Evolutionary conservation across 129 eudicot species (phyloP), one percentile per base, ranked within the genome.

Genomic region (Flaveria sonorensis): DNA sequence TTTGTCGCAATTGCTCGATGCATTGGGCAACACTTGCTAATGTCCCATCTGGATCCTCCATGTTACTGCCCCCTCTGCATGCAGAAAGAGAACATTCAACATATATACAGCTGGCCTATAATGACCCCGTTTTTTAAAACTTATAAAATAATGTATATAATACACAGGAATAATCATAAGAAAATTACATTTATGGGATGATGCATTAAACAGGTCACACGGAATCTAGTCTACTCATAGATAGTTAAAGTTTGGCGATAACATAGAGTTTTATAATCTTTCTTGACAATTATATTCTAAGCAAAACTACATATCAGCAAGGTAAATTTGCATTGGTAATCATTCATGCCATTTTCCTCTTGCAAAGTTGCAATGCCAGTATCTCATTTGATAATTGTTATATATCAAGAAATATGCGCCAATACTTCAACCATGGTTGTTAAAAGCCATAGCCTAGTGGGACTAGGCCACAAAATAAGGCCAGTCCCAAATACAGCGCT

Each of bases 21-120:
- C 96, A 95, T 77, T 91, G 99, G 40, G 99, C 99, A 83, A 95
- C 97, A 85, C 92, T 95, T 70, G 97, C 97, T 83, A 95, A 73
- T 68, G 99, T 92, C 61, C 99, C 99, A 75, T 95, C 99, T 19
- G 95, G 96, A 78, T 95, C 99, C 83, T 95, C 99, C 99, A 95
- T 88, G 91, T 82, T 92, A 79, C 88, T 81, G 28, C 79, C 82
- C 43, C 86, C 97, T 84, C 99, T 95, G 96, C 90, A 76, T 26
- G 52, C 36, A 81, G 57, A 76, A 40, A 77, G 2, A 57, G 47
- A 40, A 64, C 39, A 26, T 13, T 80, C 60, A 80, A 28, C 24
- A 20, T 77, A 16, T 12, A 40, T 46, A 75, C 71, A 75, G 59
- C 45, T 75, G 40, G 47, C 52, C 24, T 61, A 46, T 56, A 20